Percentiles rank a stretch among this genome's conserved stretches.
phyloP scores from a whole-genome alignment of 352 stramenopile species.

The Aphanomyces euteiches region DNA sequence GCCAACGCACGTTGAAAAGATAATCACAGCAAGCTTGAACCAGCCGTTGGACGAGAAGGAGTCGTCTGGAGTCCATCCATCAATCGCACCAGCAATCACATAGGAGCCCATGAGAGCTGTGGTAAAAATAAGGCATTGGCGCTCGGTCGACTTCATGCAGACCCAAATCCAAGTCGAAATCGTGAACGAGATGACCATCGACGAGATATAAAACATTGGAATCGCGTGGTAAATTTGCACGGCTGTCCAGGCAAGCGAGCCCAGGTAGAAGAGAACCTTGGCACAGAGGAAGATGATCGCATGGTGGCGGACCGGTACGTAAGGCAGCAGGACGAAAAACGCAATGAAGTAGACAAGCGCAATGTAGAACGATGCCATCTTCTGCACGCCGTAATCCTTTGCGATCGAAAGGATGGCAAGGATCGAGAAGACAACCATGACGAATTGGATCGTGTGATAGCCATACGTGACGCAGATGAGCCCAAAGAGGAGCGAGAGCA shows the following conservation, averaged over 20 bases:
- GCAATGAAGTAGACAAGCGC: conserved; percentile 9
- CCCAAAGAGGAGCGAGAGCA: conserved; percentile 11
- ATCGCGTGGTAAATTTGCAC: background rate
- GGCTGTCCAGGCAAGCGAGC: background rate
- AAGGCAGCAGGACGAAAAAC: conserved; percentile 8
- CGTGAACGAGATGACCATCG: background rate
- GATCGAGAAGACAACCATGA: conserved; percentile 21
- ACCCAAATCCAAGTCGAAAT: background rate
- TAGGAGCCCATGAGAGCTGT: conserved; percentile 7
- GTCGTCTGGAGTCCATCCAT: conserved; percentile 4
- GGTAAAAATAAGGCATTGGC: conserved; percentile 16
- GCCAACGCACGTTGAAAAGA: conserved; percentile 3
- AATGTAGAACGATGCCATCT: conserved; percentile 16
- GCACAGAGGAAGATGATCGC: conserved; percentile 1
- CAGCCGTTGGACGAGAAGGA: background rate
- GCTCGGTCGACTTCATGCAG: background rate
- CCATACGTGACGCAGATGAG: conserved; percentile 7
- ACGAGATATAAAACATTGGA: conserved; percentile 10
- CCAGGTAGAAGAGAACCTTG: conserved; percentile 15
- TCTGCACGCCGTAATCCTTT: background rate
- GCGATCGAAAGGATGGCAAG: conserved; percentile 22
- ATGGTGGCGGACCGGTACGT: conserved; percentile 9
- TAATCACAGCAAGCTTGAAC: background rate
- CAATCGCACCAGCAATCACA: background rate
- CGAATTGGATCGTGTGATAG: conserved; percentile 12